Base-by-base conservation (phyloP, 2,329 filamentous ascomycete genomes). In the Penicillium sp. region DNA sequence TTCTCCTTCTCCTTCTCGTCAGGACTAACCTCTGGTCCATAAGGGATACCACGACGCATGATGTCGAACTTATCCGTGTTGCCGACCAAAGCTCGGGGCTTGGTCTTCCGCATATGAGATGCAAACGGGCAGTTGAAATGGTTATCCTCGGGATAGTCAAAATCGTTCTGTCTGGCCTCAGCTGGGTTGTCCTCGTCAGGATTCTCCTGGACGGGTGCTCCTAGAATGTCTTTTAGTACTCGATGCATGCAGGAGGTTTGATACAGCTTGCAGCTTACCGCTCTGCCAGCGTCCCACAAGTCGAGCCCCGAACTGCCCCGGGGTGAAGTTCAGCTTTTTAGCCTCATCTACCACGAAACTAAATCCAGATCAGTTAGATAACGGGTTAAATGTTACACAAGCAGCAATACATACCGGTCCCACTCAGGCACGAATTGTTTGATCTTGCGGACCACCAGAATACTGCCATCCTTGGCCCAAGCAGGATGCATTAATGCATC, bases 41-140 rank as follows among this genome's bases (percentile, higher is more conserved):
- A 81, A 4, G 75, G 69, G 39, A 81, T 80, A 2, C 78, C 77
- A 6, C 78, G 76, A 27, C 79, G 78, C 8, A 80, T 57, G 19
- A 81, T 78, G 5, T 59, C 52, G 35, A 66, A 61, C 0, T 71
- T 56, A 54, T 80, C 76, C 10, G 65, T 14, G n/a, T 59, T 37
- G 13, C 4, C 13, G 7, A 56, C 21, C 7, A 19, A 11, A 14
- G 22, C 69, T 19, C 79, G 69, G 1, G 79, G 79, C 43, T 78
- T 78, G 42, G 74, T 79, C 68, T 81, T 81, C 43, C 79, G 78
- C 27, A 76, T 75, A 50, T 81, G 79, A 1, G 79, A 76, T 0
- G 77, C 78, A 47, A 79, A 78, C 1, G 79, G 79, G 59, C 79
- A 81, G 21, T 71, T 68, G 1, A 71, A 66, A 45, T 76, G 72